Base-by-base conservation (phyloP, 2,329 filamentous ascomycete genomes). In the Blumeriella jaapii region DNA sequence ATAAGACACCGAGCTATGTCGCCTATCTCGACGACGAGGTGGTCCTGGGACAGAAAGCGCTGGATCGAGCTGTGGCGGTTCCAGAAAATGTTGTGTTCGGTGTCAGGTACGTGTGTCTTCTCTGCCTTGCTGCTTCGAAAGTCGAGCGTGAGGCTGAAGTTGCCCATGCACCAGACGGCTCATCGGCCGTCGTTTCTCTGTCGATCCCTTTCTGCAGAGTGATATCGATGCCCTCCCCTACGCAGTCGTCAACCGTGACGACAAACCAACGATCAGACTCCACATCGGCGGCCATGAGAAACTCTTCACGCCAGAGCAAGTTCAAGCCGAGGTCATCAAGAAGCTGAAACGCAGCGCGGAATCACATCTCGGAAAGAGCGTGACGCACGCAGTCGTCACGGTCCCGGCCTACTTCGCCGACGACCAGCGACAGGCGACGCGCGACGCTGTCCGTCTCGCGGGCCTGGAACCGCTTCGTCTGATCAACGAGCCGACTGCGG, bases 331-430 rank as follows among this genome's bases (percentile, higher is more conserved):
- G 12, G 15, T 45, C 0, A 20, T 49, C 8, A 30, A 23, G n/a
- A 33, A 44, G 11, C 18, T 47, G 6, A 42, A 41, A 26, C 8
- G 8, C 2, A 36, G 38, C 17, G 42, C 39, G 11, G 36, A 41
- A 16, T 19, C 3, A 1, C 18, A 38, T 13, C 16, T 45, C 10
- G 19, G 29, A 13, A 8, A 17, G 20, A 24, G 29, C 1, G 26
- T 41, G n/a, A 25, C 4, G 1, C 6, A 23, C 14, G 31, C 40
- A 6, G 75, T 82, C 56, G 71, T 82, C 59, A 80, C 77, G 36
- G 76, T 82, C 26, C 78, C 78, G 23, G 75, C 77, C 45, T 81
- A 81, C 64, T 81, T 81, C 72, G 80, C 80, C 64, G 76, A 81
- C 66, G 77, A 77, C 62, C 77, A 82, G 65, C 68, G 76, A 59